Percentiles rank a stretch among this genome's conserved stretches.
Evolutionary conservation across 306 rosid species (phyloP).

Genomic region (Crotalaria pallida): DNA sequence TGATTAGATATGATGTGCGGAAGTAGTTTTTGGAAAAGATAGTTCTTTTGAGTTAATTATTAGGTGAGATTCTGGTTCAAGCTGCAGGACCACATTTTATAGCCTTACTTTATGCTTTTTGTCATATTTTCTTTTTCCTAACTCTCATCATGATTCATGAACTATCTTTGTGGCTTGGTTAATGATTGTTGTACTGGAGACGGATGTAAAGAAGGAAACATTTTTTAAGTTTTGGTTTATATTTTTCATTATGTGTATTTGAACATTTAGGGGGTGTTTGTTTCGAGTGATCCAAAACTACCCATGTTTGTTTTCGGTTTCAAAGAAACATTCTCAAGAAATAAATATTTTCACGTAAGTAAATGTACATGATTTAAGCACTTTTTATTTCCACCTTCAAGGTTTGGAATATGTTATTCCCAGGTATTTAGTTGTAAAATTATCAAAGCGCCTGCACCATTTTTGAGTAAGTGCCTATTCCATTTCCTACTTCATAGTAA

Average conservation of each 20-base stretch:
- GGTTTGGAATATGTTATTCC: too few species aligned
- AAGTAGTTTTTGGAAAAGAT: constrained; percentile 6
- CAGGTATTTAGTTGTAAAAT: too few species aligned
- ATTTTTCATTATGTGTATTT: not conserved
- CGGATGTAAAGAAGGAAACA: not conserved
- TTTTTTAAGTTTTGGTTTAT: not conserved
- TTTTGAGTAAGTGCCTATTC: too few species aligned
- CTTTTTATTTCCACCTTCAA: too few species aligned
- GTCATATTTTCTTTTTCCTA: not conserved
- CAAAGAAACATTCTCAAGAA: too few species aligned
- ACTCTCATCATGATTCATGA: constrained; percentile 11
- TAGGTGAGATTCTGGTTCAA: constrained; percentile 1
- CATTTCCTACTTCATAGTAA: too few species aligned
- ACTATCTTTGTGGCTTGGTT: not conserved
- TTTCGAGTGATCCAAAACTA: too few species aligned
- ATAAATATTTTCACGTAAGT: too few species aligned
- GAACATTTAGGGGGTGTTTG: not conserved
- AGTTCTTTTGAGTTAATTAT: not conserved
- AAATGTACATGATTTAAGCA: too few species aligned
- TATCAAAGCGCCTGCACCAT: too few species aligned
- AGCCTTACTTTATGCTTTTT: constrained; percentile 1
- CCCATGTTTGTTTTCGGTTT: too few species aligned
- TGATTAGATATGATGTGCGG: not conserved
- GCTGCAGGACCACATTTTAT: constrained; percentile 18
- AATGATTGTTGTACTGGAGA: not conserved